Conservation (phyloP, 768 basidiomycete species). For the Lactarius deliciosus region DNA sequence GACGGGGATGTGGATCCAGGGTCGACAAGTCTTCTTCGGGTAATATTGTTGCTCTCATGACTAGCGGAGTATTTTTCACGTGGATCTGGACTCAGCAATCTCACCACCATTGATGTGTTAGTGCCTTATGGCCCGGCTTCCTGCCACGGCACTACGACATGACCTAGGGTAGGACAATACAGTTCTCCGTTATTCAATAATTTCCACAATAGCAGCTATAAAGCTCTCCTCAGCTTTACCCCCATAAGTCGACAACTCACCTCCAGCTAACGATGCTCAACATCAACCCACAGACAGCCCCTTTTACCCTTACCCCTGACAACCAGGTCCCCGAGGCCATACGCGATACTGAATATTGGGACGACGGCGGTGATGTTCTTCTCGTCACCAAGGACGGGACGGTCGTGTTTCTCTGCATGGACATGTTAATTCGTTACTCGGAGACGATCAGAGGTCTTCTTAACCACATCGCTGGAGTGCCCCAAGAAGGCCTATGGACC, state of each 20-base stretch:
- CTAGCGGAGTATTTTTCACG: not conserved
- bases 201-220: conserved; percentile 5
- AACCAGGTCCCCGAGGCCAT: conserved; percentile 15
- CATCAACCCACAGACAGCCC: conserved; percentile 22
- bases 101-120: not conserved
- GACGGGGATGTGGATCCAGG: conserved; percentile 73
- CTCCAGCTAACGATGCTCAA: conserved; percentile 7
- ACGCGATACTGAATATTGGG: conserved; percentile 22
- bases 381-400: conserved; percentile 23
- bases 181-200: not conserved
- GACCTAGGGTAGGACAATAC: not conserved
- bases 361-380: conserved; percentile 24
- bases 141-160: not conserved
- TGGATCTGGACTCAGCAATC: conserved; percentile 2
- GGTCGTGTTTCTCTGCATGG: conserved; percentile 15
- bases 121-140: not conserved
- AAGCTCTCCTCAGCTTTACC: conserved; percentile 8
- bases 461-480: conserved; percentile 10
- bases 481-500: conserved; percentile 20
- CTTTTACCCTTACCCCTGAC: conserved; percentile 20
- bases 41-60: conserved; percentile 9
- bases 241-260: not conserved
- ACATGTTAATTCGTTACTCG: conserved; percentile 21
- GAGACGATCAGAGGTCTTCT: conserved; percentile 20
- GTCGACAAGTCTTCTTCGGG: conserved; percentile 34